A percentile compares a stretch with the other conserved stretches of the same genome.
phyloP scores from a whole-genome alignment of 2,329 filamentous ascomycete genomes.

The Xylaria arbuscula region DNA sequence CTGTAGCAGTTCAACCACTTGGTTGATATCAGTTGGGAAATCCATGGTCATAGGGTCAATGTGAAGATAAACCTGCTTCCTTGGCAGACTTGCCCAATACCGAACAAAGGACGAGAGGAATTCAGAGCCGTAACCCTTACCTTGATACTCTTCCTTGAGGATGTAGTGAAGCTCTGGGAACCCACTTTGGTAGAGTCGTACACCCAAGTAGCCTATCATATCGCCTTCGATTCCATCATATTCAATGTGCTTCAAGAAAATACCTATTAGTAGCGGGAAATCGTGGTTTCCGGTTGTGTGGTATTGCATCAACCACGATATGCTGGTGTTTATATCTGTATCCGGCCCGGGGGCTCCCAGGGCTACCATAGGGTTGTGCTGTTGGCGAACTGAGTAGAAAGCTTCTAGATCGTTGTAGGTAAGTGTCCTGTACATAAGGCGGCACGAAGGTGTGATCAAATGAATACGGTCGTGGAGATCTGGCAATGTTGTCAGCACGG shows the following conservation, averaged over 20 bases:
- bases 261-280: background rate
- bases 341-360: background rate
- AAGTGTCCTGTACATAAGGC: background rate
- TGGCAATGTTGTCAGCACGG: background rate
- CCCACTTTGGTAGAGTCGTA: background rate
- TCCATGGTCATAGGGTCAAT: background rate
- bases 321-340: background rate
- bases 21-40: background rate
- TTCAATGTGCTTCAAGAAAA: background rate
- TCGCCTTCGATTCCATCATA: background rate
- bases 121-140: background rate
- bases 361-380: background rate
- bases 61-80: background rate
- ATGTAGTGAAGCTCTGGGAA: background rate
- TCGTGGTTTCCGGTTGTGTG: background rate
- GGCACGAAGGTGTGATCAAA: background rate
- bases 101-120: background rate
- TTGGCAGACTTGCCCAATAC: slow-evolving; percentile 6
- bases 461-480: background rate
- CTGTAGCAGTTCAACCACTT: background rate
- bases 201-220: background rate
- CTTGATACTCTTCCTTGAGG: background rate
- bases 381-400: background rate
- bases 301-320: background rate
- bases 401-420: background rate